These are phyloP conservation scores for Aspergillus cejpii DNA, from an alignment of 2,329 filamentous ascomycete species.

Conservation along the genomic window DNA sequence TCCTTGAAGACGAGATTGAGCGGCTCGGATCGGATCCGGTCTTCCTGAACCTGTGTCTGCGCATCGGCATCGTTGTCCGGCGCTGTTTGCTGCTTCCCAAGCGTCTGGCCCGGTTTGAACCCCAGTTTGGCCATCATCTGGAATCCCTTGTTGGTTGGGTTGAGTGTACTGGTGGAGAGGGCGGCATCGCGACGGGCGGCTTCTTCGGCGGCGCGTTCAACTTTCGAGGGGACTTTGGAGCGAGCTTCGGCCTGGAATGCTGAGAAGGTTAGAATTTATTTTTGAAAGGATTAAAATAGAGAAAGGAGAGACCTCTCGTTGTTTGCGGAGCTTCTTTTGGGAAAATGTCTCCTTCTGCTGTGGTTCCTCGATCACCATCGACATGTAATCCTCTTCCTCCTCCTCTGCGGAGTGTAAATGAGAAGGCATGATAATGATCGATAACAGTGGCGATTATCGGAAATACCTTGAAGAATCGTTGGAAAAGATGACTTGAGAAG, in stretches of 20 bases:
- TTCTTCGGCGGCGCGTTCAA: constrained; percentile 70
- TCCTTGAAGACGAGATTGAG: constrained; percentile 71
- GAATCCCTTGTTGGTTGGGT: constrained; percentile 73
- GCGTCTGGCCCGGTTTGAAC: constrained; percentile 66
- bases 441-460: not conserved
- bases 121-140: constrained; percentile 97
- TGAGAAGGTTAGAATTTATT: constrained; percentile 28
- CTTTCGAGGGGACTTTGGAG: constrained; percentile 65
- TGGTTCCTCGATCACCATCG: constrained; percentile 76
- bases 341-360: constrained; percentile 55
- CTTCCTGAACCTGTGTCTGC: not conserved
- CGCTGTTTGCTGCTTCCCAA: constrained; percentile 55
- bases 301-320: constrained; percentile 40
- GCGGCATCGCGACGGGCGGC: constrained; percentile 66
- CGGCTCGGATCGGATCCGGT: constrained; percentile 58
- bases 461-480: too few species aligned
- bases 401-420: constrained; percentile 25
- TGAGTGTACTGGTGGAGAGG: constrained; percentile 66
- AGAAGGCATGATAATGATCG: constrained; percentile 5
- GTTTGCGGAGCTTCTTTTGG: constrained; percentile 52
- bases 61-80: not conserved
- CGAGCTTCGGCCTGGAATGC: constrained; percentile 56
- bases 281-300: constrained; percentile 42
- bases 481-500: too few species aligned
- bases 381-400: constrained; percentile 92